Evolutionary conservation across 345 rosid genomes (phyloP).

Genomic region (Hypericum perforatum): DNA sequence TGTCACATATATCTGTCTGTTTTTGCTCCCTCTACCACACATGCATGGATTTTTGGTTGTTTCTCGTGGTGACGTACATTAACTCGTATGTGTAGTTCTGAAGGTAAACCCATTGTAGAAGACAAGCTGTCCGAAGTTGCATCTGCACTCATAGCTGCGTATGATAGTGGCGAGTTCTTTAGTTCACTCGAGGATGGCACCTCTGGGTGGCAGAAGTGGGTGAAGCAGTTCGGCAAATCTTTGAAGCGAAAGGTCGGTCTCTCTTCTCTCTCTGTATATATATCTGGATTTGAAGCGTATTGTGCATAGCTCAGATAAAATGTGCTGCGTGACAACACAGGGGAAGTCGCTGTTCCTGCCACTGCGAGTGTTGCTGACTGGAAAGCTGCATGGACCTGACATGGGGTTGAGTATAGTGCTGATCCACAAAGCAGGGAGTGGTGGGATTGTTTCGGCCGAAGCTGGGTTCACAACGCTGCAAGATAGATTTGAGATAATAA

Average conservation of each 20-base stretch:
- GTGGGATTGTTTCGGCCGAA: slow-evolving; percentile 40
- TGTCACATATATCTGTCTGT: too few species aligned
- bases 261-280: neutral
- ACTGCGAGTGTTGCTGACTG: slow-evolving; percentile 64
- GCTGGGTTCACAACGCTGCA: slow-evolving; percentile 50
- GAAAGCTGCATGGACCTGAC: slow-evolving; percentile 92
- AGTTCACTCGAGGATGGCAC: slow-evolving; percentile 63
- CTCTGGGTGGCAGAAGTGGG: slow-evolving; percentile 90
- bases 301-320: too few species aligned
- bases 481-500: slow-evolving; percentile 55
- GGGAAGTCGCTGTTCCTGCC: slow-evolving; percentile 95
- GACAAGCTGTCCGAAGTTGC: slow-evolving; percentile 73
- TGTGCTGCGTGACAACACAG: slow-evolving; percentile 26
- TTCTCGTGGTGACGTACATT: too few species aligned
- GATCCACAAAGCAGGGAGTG: slow-evolving; percentile 58
- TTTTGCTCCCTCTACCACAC: too few species aligned
- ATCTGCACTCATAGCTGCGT: slow-evolving; percentile 59
- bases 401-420: slow-evolving; percentile 59
- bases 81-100: slow-evolving; percentile 37
- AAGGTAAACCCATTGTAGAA: slow-evolving; percentile 51
- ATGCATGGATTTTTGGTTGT: too few species aligned
- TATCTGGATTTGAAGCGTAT: neutral
- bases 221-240: slow-evolving; percentile 70
- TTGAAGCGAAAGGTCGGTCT: slow-evolving; percentile 59
- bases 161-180: slow-evolving; percentile 67